Conservation (phyloP, 257 asterid species). For the Coffea canephora region DNA sequence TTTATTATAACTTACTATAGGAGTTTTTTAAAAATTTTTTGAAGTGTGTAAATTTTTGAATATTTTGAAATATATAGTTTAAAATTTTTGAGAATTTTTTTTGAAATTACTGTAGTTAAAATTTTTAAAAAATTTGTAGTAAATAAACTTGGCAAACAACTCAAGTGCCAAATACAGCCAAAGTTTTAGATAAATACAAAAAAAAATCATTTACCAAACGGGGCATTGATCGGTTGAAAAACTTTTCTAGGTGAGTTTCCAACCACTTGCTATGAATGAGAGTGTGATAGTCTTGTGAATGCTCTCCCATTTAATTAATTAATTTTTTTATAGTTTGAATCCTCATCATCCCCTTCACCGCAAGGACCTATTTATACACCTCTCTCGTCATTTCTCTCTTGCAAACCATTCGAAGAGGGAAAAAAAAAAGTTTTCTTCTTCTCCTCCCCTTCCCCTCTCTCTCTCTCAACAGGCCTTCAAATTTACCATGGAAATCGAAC, state of each 20-base stretch:
- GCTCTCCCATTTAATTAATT: not conserved
- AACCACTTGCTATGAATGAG: slow-evolving; percentile 11
- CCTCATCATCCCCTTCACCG: slow-evolving; percentile 4
- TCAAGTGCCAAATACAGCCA: too few species aligned
- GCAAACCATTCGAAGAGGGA: not conserved
- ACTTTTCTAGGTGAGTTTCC: not conserved
- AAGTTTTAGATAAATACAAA: too few species aligned
- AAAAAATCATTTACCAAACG: too few species aligned
- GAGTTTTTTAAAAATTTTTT: too few species aligned
- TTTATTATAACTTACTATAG: too few species aligned
- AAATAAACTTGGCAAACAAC: too few species aligned
- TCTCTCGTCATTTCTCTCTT: slow-evolving; percentile 12
- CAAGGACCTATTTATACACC: slow-evolving; percentile 18
- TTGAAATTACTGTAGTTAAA: too few species aligned
- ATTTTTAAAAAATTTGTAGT: too few species aligned
- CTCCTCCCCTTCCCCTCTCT: not conserved
- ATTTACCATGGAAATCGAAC: slow-evolving; percentile 33
- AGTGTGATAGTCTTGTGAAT: slow-evolving; percentile 1
- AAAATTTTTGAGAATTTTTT: too few species aligned
- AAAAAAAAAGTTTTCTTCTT: not conserved
- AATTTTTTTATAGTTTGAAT: not conserved
- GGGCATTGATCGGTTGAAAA: not conserved
- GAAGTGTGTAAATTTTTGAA: too few species aligned
- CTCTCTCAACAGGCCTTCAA: not conserved
- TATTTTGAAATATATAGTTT: too few species aligned